Evolutionary conservation across 1,284 basidiomycete genomes (phyloP), one percentile per base, ranked within the genome.

Genomic region (Irpex sp.): DNA sequence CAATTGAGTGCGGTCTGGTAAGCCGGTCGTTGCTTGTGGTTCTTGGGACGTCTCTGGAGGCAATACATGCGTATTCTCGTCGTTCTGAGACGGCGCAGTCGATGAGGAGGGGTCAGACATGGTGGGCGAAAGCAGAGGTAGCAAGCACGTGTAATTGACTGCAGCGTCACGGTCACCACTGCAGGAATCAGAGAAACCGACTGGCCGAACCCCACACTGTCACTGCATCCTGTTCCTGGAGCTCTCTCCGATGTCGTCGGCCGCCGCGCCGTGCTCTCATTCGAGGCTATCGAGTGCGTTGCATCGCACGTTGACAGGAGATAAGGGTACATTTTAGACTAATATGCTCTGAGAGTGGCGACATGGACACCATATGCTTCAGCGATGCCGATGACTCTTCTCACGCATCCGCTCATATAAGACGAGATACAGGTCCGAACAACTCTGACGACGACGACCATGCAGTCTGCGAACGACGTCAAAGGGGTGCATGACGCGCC

Each of bases 1-100:
- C 5, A 92, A 78, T 55, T 85, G 82, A 61, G 72, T 34, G 48
- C 79, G 75, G 61, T 73, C 64, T 37, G 36, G 31, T 3, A 21
- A 17, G 4, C 36, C 19, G 15, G 57, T 37, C 21, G 26, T 52
- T 19, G 48, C 47, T 7, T 6, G 40, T 9, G 48, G 34, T 13
- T 34, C 13, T 17, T 15, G 17, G 7, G 44, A 21, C 26, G 52
- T 17, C 40, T 48, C 62, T 37, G 17, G 37, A n/a, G 51, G 9
- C 38, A n/a, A 57, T 40, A 15, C 57, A 26, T 19, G 40, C 40
- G 19, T 36, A 9, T 36, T 36, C 1, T 17, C 34, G 8, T 13
- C 31, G 55, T 21, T 57, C 4, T 58, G 47, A 58, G 51, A n/a
- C 7, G 57, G 48, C 5, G 7, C 7, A 2, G 21, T 47, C 17